phyloP scores from a whole-genome alignment of 306 rosid species.

The Sindora glabra region DNA sequence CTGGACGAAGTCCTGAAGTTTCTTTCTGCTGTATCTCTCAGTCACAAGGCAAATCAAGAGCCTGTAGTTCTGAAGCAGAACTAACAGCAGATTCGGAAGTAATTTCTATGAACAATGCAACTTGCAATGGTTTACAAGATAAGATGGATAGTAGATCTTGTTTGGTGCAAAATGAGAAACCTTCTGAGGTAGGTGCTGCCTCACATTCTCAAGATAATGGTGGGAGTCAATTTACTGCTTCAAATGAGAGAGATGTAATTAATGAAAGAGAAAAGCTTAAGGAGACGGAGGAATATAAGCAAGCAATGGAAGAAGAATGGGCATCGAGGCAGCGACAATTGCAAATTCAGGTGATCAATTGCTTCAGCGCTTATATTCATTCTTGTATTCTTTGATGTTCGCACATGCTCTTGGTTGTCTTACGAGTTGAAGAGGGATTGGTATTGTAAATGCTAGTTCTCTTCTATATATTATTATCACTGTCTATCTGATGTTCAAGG shows the following conservation, averaged over 20 bases:
- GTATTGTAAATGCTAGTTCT: not conserved
- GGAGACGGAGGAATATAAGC: slow-evolving; percentile 82
- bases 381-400: slow-evolving; percentile 2
- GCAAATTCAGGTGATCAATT: slow-evolving; percentile 57
- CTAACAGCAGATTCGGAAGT: slow-evolving; percentile 4
- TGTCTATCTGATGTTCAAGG: not conserved
- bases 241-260: slow-evolving; percentile 34
- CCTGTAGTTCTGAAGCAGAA: slow-evolving; percentile 4
- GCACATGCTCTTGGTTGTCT: not conserved
- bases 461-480: not conserved
- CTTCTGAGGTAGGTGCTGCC: not conserved
- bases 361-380: not conserved
- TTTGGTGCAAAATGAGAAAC: slow-evolving; percentile 5
- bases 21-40: not conserved
- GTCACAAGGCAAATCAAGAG: not conserved
- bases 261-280: slow-evolving; percentile 70
- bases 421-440: not conserved
- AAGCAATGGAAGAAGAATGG: slow-evolving; percentile 79
- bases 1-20: slow-evolving; percentile 2
- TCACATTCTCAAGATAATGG: slow-evolving; percentile 19
- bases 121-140: not conserved
- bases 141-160: not conserved
- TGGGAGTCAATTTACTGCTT: slow-evolving; percentile 5
- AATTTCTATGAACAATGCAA: not conserved
- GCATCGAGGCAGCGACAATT: slow-evolving; percentile 73